Percentiles rank a stretch among this genome's conserved stretches.
phyloP scores from a whole-genome alignment of 2,329 filamentous ascomycete species.

The Aureobasidium uvarum region DNA sequence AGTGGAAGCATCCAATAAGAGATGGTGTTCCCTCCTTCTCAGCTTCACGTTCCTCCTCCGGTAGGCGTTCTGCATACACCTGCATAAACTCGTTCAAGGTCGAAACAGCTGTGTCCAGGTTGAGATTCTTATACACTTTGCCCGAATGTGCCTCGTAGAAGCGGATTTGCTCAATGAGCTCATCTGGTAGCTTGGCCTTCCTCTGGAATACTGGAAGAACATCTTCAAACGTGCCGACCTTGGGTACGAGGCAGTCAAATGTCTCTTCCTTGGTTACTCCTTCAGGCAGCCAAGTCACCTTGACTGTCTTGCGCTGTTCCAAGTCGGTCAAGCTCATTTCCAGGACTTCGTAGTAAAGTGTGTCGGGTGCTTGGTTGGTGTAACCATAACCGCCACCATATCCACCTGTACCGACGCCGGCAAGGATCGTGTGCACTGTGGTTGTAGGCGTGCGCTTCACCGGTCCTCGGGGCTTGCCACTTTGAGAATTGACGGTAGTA shows the following conservation, averaged over 20 bases:
- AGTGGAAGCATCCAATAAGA: constrained; percentile 82
- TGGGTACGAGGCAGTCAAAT: constrained; percentile 80
- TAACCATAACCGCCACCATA: constrained; percentile 69
- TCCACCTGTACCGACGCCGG: constrained; percentile 53
- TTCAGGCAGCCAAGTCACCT: constrained; percentile 80
- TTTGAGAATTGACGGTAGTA: constrained; percentile 75
- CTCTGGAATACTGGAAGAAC: constrained; percentile 72
- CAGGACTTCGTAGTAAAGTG: constrained; percentile 86
- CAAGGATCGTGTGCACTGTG: constrained; percentile 76
- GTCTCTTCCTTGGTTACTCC: constrained; percentile 89
- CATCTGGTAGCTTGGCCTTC: constrained; percentile 75
- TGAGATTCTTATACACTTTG: constrained; percentile 79
- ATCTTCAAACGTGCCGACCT: constrained; percentile 77
- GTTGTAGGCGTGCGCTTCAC: constrained; percentile 71
- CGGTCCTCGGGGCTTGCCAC: constrained; percentile 71
- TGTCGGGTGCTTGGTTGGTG: constrained; percentile 59
- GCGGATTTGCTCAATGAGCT: constrained; percentile 69
- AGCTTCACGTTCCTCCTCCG: constrained; percentile 59
- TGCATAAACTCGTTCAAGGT: constrained; percentile 82
- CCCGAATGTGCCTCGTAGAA: constrained; percentile 80
- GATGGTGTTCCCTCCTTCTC: constrained; percentile 63
- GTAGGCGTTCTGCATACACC: constrained; percentile 77
- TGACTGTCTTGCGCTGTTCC: constrained; percentile 86
- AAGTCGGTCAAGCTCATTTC: constrained; percentile 93
- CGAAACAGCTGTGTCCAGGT: constrained; percentile 68